Percentiles rank a stretch among this genome's conserved stretches.
Evolutionary conservation across 2,329 filamentous ascomycete genomes (phyloP).

Genomic region (Talaromyces sp.): DNA sequence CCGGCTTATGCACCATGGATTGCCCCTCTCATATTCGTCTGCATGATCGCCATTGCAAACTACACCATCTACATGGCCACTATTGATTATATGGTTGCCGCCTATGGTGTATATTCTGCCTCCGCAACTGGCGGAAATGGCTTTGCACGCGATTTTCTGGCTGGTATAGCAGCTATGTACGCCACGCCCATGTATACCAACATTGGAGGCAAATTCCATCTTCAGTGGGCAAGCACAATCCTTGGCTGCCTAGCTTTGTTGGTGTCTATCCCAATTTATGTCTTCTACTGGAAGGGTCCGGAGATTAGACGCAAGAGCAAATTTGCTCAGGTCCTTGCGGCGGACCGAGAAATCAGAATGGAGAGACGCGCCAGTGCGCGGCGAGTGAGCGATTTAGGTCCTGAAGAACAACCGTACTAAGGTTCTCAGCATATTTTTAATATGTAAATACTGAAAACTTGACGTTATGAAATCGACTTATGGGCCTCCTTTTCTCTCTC

Average conservation of each 20-base stretch:
- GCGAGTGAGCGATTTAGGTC: not conserved
- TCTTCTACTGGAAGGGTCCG: constrained; percentile 53
- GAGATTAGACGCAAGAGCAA: constrained; percentile 45
- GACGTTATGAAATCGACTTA: not conserved
- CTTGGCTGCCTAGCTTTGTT: constrained; percentile 46
- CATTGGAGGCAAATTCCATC: constrained; percentile 36
- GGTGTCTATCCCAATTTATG: constrained; percentile 49
- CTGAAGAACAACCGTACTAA: not conserved
- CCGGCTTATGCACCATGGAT: constrained; percentile 63
- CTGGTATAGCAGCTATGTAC: constrained; percentile 64
- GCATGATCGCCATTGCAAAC: constrained; percentile 66
- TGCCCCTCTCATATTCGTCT: constrained; percentile 58
- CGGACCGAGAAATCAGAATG: constrained; percentile 15
- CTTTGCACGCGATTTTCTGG: constrained; percentile 66
- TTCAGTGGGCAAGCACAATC: constrained; percentile 50
- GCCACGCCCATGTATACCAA: constrained; percentile 58
- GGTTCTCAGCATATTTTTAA: not conserved
- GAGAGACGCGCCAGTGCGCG: constrained; percentile 14
- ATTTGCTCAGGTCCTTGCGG: constrained; percentile 43
- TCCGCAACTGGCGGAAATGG: constrained; percentile 72
- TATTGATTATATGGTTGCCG: constrained; percentile 71
- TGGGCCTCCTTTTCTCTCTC: too few species aligned
- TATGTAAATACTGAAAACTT: not conserved
- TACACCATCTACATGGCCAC: constrained; percentile 71
- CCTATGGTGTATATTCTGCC: constrained; percentile 67